Conservation (phyloP, 1,284 basidiomycete genomes). For the Termitomyces sp. region DNA sequence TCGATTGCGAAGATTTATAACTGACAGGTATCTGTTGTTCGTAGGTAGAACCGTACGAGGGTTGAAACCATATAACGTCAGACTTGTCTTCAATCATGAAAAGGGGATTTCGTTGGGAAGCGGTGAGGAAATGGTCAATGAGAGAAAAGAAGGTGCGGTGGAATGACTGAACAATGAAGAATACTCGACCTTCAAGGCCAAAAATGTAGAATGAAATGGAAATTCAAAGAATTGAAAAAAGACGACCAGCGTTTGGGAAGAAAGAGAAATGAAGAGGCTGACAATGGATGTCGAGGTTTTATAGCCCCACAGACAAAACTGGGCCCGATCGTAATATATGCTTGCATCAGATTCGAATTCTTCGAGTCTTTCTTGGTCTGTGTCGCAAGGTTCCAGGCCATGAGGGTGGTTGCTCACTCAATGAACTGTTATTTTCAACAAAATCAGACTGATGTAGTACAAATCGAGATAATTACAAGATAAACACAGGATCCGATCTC, state of each 20-base stretch:
- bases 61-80: conserved; percentile 8
- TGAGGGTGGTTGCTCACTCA: too few relatives aligned
- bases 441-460: not conserved
- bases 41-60: conserved; percentile 6
- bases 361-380: not conserved
- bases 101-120: not conserved
- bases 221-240: not conserved
- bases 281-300: conserved; percentile 2
- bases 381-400: not conserved
- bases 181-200: conserved; percentile 10
- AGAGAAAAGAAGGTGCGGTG: not conserved
- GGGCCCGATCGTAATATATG: not conserved
- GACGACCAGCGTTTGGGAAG: conserved; percentile 15
- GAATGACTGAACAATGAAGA: not conserved
- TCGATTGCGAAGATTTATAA: conserved; percentile 21
- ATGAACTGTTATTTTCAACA: not conserved
- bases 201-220: not conserved
- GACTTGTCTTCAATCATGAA: not conserved
- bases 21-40: conserved; percentile 25
- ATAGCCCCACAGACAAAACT: not conserved
- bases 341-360: not conserved
- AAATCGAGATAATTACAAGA: not conserved
- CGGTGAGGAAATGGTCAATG: not conserved
- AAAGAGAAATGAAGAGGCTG: conserved; percentile 14
- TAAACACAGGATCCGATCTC: not conserved